Percentiles rank a stretch among this genome's conserved stretches.
These are phyloP conservation scores for Cenchrus americanus DNA, from an alignment of 176 grass and related monocot genomes.

Conservation along the genomic window DNA sequence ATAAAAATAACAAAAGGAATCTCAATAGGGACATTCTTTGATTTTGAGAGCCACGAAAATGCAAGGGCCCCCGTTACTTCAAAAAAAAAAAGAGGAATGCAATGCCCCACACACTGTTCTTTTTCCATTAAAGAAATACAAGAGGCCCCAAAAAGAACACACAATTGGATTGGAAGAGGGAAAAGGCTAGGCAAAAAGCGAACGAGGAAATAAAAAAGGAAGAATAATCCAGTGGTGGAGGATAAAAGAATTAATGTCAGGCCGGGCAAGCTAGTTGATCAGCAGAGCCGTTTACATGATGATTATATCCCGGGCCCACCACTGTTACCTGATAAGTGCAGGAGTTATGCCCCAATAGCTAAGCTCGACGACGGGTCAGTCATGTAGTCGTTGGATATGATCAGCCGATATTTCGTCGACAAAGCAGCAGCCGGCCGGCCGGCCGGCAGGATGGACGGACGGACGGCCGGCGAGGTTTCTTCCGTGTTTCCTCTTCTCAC, in stretches of 20 bases:
- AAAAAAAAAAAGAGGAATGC: background rate
- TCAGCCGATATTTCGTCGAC: conserved; percentile 31
- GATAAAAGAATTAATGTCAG: background rate
- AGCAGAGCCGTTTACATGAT: background rate
- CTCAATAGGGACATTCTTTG: background rate
- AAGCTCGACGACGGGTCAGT: conserved; percentile 31
- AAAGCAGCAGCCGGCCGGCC: background rate
- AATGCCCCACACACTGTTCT: background rate
- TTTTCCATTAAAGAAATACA: background rate
- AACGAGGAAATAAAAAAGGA: background rate
- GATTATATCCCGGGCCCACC: conserved; percentile 36
- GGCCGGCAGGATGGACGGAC: background rate
- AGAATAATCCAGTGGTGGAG: conserved; percentile 8
- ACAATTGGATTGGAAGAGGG: background rate
- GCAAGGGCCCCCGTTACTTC: background rate
- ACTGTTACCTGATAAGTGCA: conserved; percentile 43
- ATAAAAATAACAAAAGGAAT: background rate
- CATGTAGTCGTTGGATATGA: background rate
- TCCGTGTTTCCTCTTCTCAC: conserved; percentile 46
- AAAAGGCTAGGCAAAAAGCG: too few species aligned
- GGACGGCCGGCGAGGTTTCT: background rate
- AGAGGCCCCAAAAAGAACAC: background rate
- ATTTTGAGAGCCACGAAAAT: conserved; percentile 3
- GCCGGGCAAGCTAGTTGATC: background rate
- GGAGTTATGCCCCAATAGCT: conserved; percentile 43